These are phyloP conservation scores for Trichoderma polysporum DNA, from an alignment of 2,329 filamentous ascomycete species.

Conservation along the genomic window DNA sequence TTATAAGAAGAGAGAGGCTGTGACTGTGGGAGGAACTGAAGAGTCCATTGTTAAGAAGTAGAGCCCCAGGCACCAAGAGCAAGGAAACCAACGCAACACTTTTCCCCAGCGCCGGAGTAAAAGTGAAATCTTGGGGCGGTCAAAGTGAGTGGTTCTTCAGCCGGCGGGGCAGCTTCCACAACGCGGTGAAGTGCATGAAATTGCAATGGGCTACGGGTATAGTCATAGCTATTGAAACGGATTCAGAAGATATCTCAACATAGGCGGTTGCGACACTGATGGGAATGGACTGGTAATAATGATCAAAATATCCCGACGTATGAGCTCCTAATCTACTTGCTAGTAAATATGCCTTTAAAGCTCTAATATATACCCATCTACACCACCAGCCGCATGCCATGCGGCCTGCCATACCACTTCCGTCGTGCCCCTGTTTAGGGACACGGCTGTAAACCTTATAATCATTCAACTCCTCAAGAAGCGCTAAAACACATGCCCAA, in stretches of 20 bases:
- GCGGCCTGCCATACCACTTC: neutral
- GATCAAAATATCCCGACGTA: neutral
- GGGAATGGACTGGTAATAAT: neutral
- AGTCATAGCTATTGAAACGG: neutral
- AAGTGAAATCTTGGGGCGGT: neutral
- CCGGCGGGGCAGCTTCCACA: neutral
- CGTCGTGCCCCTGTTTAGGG: neutral
- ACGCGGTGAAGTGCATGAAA: neutral
- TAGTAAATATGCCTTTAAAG: neutral
- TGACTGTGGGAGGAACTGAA: neutral
- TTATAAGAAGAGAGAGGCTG: neutral
- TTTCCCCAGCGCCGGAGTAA: neutral
- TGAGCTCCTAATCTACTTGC: neutral
- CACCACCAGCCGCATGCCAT: neutral
- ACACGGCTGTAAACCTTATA: neutral
- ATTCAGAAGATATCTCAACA: neutral
- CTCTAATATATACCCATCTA: neutral
- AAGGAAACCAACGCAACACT: neutral
- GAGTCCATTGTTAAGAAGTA: neutral
- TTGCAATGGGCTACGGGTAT: neutral
- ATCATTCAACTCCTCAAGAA: constrained; percentile 1
- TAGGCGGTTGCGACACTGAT: neutral
- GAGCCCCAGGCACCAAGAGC: neutral
- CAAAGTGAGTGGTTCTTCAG: neutral
- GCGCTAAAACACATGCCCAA: neutral